These are phyloP conservation scores for Dactylis glomerata DNA, from an alignment of 176 grass and related monocot species.

Conservation along the genomic window DNA sequence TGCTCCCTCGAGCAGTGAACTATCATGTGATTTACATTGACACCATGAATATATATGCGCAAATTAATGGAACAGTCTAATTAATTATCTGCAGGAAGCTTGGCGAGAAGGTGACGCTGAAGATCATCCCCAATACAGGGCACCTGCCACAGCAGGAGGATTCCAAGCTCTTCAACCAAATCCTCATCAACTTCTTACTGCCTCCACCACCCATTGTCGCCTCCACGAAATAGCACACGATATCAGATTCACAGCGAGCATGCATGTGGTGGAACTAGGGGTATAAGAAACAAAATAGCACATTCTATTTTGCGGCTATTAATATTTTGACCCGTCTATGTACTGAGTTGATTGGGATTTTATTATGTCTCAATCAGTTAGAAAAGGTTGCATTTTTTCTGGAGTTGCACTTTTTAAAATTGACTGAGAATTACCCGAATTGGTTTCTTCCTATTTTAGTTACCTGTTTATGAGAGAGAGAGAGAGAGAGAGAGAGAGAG, in stretches of 20 bases:
- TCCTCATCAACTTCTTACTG: conserved; percentile 52
- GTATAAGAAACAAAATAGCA: not conserved
- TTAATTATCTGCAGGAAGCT: conserved; percentile 45
- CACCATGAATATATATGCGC: not conserved
- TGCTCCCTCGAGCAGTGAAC: not conserved
- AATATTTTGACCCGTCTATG: not conserved
- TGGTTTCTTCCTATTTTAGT: too few relatives aligned
- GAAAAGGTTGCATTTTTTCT: not conserved
- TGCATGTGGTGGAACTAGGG: not conserved
- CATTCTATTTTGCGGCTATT: not conserved
- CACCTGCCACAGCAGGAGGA: conserved; percentile 73
- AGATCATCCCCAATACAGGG: conserved; percentile 60
- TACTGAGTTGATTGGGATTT: not conserved
- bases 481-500: too few relatives aligned
- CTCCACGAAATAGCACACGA: not conserved
- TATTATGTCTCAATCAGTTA: not conserved
- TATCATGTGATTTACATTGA: not conserved
- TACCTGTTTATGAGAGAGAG: too few relatives aligned
- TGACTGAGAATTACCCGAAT: too few relatives aligned
- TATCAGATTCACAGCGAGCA: not conserved
- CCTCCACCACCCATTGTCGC: not conserved
- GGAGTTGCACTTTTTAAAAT: too few relatives aligned
- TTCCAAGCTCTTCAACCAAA: conserved; percentile 49
- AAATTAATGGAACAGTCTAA: not conserved
- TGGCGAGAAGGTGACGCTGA: conserved; percentile 60